Evolutionary conservation across 306 rosid species (phyloP), one percentile per base, ranked within the genome.

Genomic region (Cicer cuneatum): DNA sequence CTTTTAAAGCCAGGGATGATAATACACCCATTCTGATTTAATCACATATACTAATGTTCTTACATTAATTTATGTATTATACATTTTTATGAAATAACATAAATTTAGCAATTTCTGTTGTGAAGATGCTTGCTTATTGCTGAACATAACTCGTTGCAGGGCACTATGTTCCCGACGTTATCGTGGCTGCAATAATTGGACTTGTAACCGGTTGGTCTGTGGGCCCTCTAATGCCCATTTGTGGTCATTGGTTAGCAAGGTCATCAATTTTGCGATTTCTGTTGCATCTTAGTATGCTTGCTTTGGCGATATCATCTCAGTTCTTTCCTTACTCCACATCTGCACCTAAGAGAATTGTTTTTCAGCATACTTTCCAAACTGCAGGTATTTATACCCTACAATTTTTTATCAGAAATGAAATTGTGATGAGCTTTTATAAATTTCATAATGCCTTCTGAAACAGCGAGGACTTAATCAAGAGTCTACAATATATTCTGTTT

Each of bases 291-390:
- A 92, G 74, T 69, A 87, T 92, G 65, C 71, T 84, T 78, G 88
- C 84, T 57, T 73, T 90, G 87, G 99, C 99, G 13, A 48, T 95
- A 70, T 89, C 99, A 54, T 87, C 93, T 15, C 99, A 92, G 78
- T 89, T 95, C 85, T 95, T 95, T 80, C 99, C 99, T 59, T 95
- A 95, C 76, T 84, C 93, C 76, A 67, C 12, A 14, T 86, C 83
- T 45, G 98, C 98, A 38, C 99, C 99, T 58, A 95, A 95, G 87
- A 92, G 99, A 83, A 66, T 87, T 66, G 81, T 87, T 81, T 88
- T 95, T 77, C 99, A 95, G 87, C 84, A 92, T 56, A 86, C 93
- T 6, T 73, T 86, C 64, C 85, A 43, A 65, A 95, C 98, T 60
- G 47, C 84, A 90, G 99, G 99, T 95, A 92, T 82, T 75, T 76